Conservation (phyloP, 305 asterid species). For the Monarda citriodora region DNA sequence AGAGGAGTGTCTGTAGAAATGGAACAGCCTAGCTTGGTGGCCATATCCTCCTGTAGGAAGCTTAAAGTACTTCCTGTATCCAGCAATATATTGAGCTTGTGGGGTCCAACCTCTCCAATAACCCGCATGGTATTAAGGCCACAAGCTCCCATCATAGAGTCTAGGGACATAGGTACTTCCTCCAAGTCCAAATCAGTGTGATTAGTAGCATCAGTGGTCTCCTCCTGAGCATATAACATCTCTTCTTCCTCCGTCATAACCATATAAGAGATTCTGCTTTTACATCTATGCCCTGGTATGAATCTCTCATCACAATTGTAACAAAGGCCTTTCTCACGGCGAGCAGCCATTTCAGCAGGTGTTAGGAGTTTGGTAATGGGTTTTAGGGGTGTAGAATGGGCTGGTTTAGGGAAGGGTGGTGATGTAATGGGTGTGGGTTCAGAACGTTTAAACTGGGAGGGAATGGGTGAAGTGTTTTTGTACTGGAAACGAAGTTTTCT, state of each 20-base stretch:
- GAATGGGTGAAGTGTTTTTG: background rate
- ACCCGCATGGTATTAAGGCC: background rate
- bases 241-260: too few relatives aligned
- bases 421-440: too few relatives aligned
- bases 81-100: background rate
- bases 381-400: background rate
- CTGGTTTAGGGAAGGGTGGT: background rate
- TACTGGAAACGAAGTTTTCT: background rate
- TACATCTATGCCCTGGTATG: too few relatives aligned
- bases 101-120: background rate
- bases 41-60: background rate
- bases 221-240: too few relatives aligned
- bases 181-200: too few relatives aligned
- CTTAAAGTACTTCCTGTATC: background rate
- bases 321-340: background rate
- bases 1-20: background rate
- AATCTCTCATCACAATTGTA: background rate
- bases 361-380: background rate
- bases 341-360: background rate
- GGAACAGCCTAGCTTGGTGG: background rate
- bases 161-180: background rate
- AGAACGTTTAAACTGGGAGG: too few relatives aligned
- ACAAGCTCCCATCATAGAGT: too few relatives aligned
- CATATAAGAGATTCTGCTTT: background rate
- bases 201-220: too few relatives aligned